Percentiles rank a stretch among this genome's conserved stretches.
Conservation (phyloP, 495 filamentous ascomycete species). For the Aspergillus incahuasiensis region DNA sequence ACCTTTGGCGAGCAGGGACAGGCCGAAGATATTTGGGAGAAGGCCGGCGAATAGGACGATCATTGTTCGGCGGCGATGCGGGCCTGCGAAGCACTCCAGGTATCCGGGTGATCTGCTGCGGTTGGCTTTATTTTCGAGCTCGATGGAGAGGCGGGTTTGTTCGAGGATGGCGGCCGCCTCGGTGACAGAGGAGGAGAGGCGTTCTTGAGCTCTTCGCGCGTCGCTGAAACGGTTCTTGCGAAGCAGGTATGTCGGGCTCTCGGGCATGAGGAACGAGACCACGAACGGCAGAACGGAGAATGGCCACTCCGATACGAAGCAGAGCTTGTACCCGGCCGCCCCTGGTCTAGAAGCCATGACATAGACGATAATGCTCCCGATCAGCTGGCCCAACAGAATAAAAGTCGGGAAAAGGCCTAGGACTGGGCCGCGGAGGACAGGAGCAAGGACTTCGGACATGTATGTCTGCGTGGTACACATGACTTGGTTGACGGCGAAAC, state of each 20-base stretch:
- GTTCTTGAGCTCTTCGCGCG: conserved; percentile 38
- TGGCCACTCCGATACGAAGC: conserved; percentile 32
- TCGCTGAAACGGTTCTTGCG: conserved; percentile 59
- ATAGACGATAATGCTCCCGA: conserved; percentile 40
- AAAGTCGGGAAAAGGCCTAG: conserved; percentile 44
- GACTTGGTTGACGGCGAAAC: conserved; percentile 37
- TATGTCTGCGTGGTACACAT: conserved; percentile 43
- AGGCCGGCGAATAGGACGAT: conserved; percentile 39
- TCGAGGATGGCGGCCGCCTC: conserved; percentile 18
- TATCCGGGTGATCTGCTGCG: conserved; percentile 21
- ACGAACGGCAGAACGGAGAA: conserved; percentile 46
- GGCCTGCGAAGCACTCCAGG: conserved; percentile 41
- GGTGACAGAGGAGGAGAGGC: conserved; percentile 10
- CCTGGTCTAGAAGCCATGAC: conserved; percentile 17
- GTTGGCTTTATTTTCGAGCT: conserved; percentile 21
- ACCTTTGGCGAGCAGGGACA: conserved; percentile 27
- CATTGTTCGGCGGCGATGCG: conserved; percentile 41
- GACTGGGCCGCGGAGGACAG: conserved; percentile 37
- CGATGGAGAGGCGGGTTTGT: conserved; percentile 21
- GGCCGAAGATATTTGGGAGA: conserved; percentile 29
- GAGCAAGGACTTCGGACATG: conserved; percentile 42
- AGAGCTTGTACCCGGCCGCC: conserved; percentile 22
- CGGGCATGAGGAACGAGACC: conserved; percentile 68
- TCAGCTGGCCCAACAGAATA: conserved; percentile 40
- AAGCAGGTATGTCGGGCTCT: conserved; percentile 69